Evolutionary conservation across 2,329 filamentous ascomycete species (phyloP).

Genomic region (Epichloe uncinata): DNA sequence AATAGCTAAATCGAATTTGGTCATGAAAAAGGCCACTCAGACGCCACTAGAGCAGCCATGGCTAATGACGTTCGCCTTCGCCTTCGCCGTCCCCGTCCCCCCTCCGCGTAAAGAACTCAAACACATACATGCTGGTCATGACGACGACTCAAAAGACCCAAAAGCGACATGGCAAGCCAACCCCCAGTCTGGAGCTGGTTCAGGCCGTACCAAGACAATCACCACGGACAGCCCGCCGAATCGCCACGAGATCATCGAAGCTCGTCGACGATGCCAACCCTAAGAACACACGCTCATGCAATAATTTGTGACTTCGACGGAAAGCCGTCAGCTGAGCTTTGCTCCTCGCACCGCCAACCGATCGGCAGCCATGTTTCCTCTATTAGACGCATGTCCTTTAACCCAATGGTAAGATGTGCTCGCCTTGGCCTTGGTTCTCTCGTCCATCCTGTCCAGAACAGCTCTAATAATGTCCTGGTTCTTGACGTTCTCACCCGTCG

Average conservation of each 20-base stretch:
- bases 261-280: neutral
- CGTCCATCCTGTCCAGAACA: conserved; percentile 57
- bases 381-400: conserved; percentile 64
- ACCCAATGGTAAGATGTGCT: conserved; percentile 73
- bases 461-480: conserved; percentile 75
- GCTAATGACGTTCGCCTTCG: too few species aligned
- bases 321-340: conserved; percentile 12
- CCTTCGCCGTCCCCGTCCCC: too few species aligned
- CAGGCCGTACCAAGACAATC: neutral
- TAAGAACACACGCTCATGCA: neutral
- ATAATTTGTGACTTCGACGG: neutral
- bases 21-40: neutral
- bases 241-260: neutral
- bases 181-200: neutral
- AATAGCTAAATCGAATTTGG: neutral
- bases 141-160: too few species aligned
- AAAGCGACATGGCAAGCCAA: neutral
- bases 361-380: conserved; percentile 74
- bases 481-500: conserved; percentile 57
- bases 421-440: conserved; percentile 46
- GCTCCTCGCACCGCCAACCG: conserved; percentile 48
- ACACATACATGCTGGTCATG: too few species aligned
- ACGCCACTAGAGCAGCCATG: too few species aligned
- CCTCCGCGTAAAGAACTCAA: too few species aligned
- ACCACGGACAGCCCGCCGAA: neutral